Evolutionary conservation across 441 rosid species (phyloP), one percentile per base, ranked within the genome.

Genomic region (Rhodomyrtus psidioides): DNA sequence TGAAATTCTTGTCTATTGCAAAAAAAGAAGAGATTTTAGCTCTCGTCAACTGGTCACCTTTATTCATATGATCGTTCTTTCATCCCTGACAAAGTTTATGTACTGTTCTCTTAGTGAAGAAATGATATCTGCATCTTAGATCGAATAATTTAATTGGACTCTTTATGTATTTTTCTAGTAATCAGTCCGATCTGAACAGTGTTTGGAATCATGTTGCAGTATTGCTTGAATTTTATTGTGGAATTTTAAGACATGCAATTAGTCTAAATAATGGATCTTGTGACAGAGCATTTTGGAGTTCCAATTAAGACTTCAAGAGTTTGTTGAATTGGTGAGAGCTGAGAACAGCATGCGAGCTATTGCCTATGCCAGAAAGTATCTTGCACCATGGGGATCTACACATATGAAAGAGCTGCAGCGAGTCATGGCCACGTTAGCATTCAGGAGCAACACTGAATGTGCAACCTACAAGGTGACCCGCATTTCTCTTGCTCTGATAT

Each of bases 231-330:
- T 70, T 70, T 9, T 34, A 39, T 70, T 1, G 9, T 70, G n/a
- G 42, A 70, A 70, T 39, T 76, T 19, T 81, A 39, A 49, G n/a
- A 60, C 24, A 28, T 39, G 49, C 82, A 59, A 56, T 74, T 15
- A 28, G 55, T 54, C 53, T 23, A 51, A 12, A 74, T n/a, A 30
- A 27, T 84, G 28, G 85, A 85, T 28, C 46, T 21, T 3, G 44
- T 91, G 86, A 79, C 93, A 96, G 98, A 97, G 99, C 92, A 93
- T 92, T 87, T 92, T 96, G 26, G 99, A 97, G 86, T 96, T 97
- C 92, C 96, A 93, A 90, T 90, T 97, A 91, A 97, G 98, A 90
- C 96, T 94, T 90, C 99, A 97, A 92, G 98, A 95, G 84, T 97
- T 95, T 85, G 88, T 97, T 55, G 99, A 97, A 91, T 90, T 97